Percentiles rank a stretch among this genome's conserved stretches.
phyloP scores from a whole-genome alignment of 345 rosid species.

The Lepidium aucheri region DNA sequence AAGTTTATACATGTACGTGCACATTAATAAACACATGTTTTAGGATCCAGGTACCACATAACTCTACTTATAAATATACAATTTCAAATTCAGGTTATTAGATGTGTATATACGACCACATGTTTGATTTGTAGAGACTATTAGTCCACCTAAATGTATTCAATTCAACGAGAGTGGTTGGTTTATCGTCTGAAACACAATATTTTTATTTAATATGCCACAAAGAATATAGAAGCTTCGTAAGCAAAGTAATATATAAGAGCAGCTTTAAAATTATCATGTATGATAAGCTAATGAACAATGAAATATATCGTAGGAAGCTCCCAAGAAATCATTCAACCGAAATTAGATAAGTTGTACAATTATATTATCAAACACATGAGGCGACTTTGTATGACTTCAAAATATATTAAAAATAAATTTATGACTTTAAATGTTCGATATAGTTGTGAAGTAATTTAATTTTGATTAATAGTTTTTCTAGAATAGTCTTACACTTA shows the following conservation, averaged over 20 bases:
- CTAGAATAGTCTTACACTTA: background rate
- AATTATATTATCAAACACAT: background rate
- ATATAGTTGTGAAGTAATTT: background rate
- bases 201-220: background rate
- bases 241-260: background rate
- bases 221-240: background rate
- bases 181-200: background rate
- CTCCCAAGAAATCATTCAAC: background rate
- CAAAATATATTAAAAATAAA: background rate
- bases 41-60: too few relatives aligned
- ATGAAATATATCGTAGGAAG: background rate
- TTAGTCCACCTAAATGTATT: background rate
- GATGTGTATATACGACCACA: too few relatives aligned
- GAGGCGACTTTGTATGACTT: background rate
- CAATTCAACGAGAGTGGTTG: background rate
- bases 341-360: background rate
- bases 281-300: conserved; percentile 2
- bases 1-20: too few relatives aligned
- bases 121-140: background rate
- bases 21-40: too few relatives aligned
- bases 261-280: background rate
- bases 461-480: background rate
- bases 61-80: too few relatives aligned
- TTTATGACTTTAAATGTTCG: background rate
- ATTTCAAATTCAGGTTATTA: too few relatives aligned